These are phyloP conservation scores for Xanthoconium stramineum DNA, from an alignment of 768 basidiomycete species.

Conservation along the genomic window DNA sequence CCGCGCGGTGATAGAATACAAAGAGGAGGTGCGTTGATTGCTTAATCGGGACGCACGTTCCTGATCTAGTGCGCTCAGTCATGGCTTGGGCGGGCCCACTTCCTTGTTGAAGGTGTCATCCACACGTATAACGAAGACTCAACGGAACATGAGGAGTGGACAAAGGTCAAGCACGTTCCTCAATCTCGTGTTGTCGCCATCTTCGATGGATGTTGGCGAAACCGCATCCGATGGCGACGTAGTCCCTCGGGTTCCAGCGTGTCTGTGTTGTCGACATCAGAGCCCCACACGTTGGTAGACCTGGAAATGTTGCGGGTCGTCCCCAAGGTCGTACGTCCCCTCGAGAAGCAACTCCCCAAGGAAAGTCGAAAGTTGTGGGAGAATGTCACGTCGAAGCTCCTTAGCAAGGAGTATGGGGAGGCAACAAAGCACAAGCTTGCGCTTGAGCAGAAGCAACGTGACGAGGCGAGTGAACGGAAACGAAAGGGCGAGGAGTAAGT, in stretches of 20 bases:
- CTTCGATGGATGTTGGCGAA: constrained; percentile 88
- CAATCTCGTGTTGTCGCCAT: constrained; percentile 69
- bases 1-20: constrained; percentile 87
- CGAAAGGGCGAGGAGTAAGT: constrained; percentile 75
- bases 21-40: constrained; percentile 75
- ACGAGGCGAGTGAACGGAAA: constrained; percentile 85
- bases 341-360: constrained; percentile 70
- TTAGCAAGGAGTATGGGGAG: constrained; percentile 84
- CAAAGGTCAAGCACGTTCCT: constrained; percentile 89
- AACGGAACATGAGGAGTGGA: constrained; percentile 67
- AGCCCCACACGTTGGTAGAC: constrained; percentile 72
- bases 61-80: constrained; percentile 41
- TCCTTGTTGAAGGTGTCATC: constrained; percentile 83
- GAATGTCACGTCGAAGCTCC: constrained; percentile 66
- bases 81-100: constrained; percentile 88
- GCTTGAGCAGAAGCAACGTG: constrained; percentile 93
- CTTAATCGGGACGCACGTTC: background rate
- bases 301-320: constrained; percentile 64
- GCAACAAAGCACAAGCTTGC: constrained; percentile 88
- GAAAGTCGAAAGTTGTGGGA: constrained; percentile 93
- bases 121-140: constrained; percentile 73
- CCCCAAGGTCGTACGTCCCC: constrained; percentile 81
- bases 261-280: constrained; percentile 42
- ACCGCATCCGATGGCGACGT: constrained; percentile 75
- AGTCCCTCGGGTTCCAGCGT: constrained; percentile 47